A percentile compares a stretch with the other conserved stretches of the same genome.
phyloP scores from a whole-genome alignment of 1,139 yeast genomes.

The Suhomyces choctaworum region DNA sequence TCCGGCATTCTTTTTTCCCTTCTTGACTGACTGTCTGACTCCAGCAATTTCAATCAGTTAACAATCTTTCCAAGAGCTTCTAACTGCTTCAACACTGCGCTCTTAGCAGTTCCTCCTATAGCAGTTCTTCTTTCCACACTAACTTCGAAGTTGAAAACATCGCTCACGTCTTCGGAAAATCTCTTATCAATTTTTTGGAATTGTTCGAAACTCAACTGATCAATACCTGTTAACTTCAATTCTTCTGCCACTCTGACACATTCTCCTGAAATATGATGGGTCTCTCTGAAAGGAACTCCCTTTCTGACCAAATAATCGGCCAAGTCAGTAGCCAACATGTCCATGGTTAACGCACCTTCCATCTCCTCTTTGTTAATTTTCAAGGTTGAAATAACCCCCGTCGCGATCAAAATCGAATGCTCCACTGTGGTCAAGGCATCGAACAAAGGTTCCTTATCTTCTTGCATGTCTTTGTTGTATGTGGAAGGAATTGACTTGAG shows the following conservation, averaged over 20 bases:
- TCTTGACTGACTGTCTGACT: too few species aligned
- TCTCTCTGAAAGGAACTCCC: constrained; percentile 98
- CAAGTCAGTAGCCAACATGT: constrained; percentile 97
- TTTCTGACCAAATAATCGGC: constrained; percentile 97
- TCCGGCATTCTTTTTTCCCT: too few species aligned
- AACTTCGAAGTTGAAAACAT: constrained; percentile 84
- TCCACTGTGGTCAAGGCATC: constrained; percentile 89
- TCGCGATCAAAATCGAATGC: constrained; percentile 89
- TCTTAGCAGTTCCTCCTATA: constrained; percentile 93
- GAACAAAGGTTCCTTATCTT: constrained; percentile 95
- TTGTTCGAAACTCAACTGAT: constrained; percentile 74
- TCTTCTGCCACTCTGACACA: constrained; percentile 92
- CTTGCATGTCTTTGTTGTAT: constrained; percentile 97
- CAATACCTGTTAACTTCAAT: constrained; percentile 71
- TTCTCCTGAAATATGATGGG: constrained; percentile 97
- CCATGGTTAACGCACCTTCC: constrained; percentile 92
- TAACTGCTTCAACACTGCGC: constrained; percentile 82
- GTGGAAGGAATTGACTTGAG: constrained; percentile 95
- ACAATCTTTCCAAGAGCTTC: constrained; percentile 14
- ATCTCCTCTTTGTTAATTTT: constrained; percentile 68
- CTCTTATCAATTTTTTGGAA: constrained; percentile 76
- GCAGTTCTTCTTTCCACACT: constrained; percentile 97
- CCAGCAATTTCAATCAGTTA: too few species aligned
- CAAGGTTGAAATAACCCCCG: constrained; percentile 92
- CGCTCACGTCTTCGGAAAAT: constrained; percentile 77